Base-by-base conservation (phyloP, 441 rosid species). In the Syzygium syzygioides region DNA sequence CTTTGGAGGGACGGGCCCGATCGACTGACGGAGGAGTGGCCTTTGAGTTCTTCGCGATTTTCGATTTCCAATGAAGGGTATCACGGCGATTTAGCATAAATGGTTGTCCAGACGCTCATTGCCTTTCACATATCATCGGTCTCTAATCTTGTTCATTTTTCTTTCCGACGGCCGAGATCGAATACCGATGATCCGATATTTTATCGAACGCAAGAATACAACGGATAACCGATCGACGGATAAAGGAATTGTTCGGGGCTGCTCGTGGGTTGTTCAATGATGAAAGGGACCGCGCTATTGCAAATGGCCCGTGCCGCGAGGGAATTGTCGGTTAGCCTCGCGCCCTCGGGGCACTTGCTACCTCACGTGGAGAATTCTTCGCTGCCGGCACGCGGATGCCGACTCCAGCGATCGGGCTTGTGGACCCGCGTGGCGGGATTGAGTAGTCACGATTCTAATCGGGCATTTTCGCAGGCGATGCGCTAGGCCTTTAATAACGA, bases 401-500 rank as follows among this genome's bases (percentile, higher is more conserved):
- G 34, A 6, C 9, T 6, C 9, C 0, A 4, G 9, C 10, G 0
- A 32, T 11, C 15, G n/a, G 37, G 30, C 71, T 68, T 19, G 26
- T 8, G 2, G 26, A 68, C 79, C 48, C 17, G n/a, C 34, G 9
- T n/a, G 7, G 30, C 9, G n/a, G 10, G 30, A 62, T 62, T 62
- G 4, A 62, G 30, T 4, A n/a, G 32, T 60, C 66, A 12, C 4
- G 17, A 14, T 60, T 12, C 66, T 5, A 2, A 60, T 60, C 17
- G 2, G 17, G 9, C 66, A 28, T 28, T 60, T 60, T 28, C 64
- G 28, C 13, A 60, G n/a, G 66, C 32, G 28, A 60, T 13, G 66
- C 13, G 66, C 26, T 7, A 30, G 30, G 30, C n/a, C 66, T 60
- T 13, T 1, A 7, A 7, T 30, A 26, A 13, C 4, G 30, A 28